Base-by-base conservation (phyloP, 371 early-diverging fungal genomes). In the Smittium mucronatum region DNA sequence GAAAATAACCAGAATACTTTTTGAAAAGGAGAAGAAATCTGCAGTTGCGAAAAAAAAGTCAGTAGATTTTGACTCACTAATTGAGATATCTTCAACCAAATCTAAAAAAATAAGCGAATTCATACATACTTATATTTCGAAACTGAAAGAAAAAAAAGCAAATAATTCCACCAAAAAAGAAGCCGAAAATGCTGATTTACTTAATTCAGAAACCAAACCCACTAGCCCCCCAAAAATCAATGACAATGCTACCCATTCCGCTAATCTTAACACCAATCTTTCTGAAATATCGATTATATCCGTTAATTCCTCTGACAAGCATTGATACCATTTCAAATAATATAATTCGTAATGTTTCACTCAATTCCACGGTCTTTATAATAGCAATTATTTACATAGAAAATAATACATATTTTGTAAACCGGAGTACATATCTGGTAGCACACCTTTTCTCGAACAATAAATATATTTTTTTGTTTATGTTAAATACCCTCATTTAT, bases 1-100 rank as follows among this genome's bases (percentile, higher is more conserved):
- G 68, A 85, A 84, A 81, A 77, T 85, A 32, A 84, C 85, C 25
- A 83, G 84, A 58, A 76, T 82, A 63, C 75, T 86, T 58, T 76
- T 86, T 67, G 86, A 86, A 70, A 86, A 86, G 75, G 87, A 87
- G 69, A 78, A 74, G 74, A 81, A 81, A 63, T 75, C 75, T 29
- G 74, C 79, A 57, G 58, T 74, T 2, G 2, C n/a, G 25, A 32
- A n/a, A 11, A 33, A 33, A n/a, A 65, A 32, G 5, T 17, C 26
- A 2, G 79, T 80, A 69, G 80, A 80, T 34, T 75, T 81, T 25
- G 74, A 73, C 32, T 77, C 77, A 69, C 71, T 85, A 32, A 75
- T 80, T 11, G 82, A 84, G 32, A 36, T 84, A 61, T 75, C 82
- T 11, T 70, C 77, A 30, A 80, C 80, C 34, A 83, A 82, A 63